Base-by-base conservation (phyloP, 345 rosid species). In the Streptanthus diversifolius region DNA sequence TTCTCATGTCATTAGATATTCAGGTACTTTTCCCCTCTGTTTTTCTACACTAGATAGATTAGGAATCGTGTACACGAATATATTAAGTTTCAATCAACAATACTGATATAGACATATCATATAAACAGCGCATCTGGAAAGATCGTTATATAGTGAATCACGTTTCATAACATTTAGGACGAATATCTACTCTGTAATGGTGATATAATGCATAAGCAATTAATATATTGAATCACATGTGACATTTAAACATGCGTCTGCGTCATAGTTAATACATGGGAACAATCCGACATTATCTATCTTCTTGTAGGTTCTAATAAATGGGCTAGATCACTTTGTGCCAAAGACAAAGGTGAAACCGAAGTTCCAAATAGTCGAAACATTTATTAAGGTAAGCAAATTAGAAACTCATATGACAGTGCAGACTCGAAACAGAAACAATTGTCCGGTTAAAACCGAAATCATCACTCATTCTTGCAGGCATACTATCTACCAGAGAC, bases 401-500 rank as follows among this genome's bases (percentile, higher is more conserved):
- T 30, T n/a, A 52, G 6, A 68, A 41, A 51, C 57, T 13, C 48
- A 52, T 33, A 22, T 33, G 25, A 22, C 51, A 40, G 12, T 19
- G 53, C 47, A 51, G 73, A 22, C 48, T 19, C 9, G 1, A 7
- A 33, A 29, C 32, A 29, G 7, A 29, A 29, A 8, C 36, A 33
- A 5, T 10, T 49, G 55, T 49, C 18, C 44, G 5, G 36, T 66
- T 57, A 2, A 57, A 66, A 47, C 39, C 7, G 19, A 57, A 54
- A 37, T 21, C 47, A 48, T 54, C 62, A 55, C 66, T 64, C 40
- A 0, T 35, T 52, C 55, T 65, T 40, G 63, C 89, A 95, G 99
- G 98, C 91, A 35, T 92, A 86, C 83, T 92, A 95, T 80, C 90
- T 95, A 18, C 98, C 99, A 1, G 97, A 91, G 76, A 95, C 98